Evolutionary conservation across 805 yeast species (phyloP).

Genomic region (Wickerhamomyces silvicola): DNA sequence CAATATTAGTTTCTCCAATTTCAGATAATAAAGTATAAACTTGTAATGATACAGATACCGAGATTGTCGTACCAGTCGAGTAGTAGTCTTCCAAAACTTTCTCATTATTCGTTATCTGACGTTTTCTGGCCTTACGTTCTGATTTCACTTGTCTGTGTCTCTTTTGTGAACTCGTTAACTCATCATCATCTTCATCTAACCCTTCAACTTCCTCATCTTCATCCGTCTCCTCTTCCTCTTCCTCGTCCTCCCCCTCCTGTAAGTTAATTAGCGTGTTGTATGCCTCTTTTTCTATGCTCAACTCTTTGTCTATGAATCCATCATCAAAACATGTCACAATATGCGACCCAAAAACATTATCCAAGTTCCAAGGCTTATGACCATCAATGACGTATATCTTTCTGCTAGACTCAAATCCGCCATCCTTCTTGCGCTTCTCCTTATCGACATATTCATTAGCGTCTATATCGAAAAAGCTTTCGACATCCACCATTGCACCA

Average conservation of each 20-base stretch:
- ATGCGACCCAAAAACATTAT: slow-evolving; percentile 80
- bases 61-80: slow-evolving; percentile 71
- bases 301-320: slow-evolving; percentile 59
- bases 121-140: slow-evolving; percentile 34
- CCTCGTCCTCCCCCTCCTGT: slow-evolving; percentile 31
- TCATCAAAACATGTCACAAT: slow-evolving; percentile 82
- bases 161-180: slow-evolving; percentile 21
- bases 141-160: slow-evolving; percentile 22
- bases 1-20: slow-evolving; percentile 72
- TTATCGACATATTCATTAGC: slow-evolving; percentile 39
- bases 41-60: slow-evolving; percentile 71
- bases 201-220: slow-evolving; percentile 23
- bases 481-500: slow-evolving; percentile 88
- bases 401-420: slow-evolving; percentile 36
- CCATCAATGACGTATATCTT: slow-evolving; percentile 83
- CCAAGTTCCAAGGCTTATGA: slow-evolving; percentile 94
- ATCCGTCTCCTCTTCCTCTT: slow-evolving; percentile 30
- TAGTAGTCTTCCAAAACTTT: slow-evolving; percentile 67
- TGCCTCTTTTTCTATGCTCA: slow-evolving; percentile 53
- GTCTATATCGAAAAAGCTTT: slow-evolving; percentile 61
- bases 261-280: slow-evolving; percentile 45
- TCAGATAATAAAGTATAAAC: slow-evolving; percentile 73
- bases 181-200: slow-evolving; percentile 24
- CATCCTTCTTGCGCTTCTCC: slow-evolving; percentile 22
- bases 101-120: slow-evolving; percentile 41